phyloP scores from a whole-genome alignment of 805 yeast species.

The Starmerella vaccinii region DNA sequence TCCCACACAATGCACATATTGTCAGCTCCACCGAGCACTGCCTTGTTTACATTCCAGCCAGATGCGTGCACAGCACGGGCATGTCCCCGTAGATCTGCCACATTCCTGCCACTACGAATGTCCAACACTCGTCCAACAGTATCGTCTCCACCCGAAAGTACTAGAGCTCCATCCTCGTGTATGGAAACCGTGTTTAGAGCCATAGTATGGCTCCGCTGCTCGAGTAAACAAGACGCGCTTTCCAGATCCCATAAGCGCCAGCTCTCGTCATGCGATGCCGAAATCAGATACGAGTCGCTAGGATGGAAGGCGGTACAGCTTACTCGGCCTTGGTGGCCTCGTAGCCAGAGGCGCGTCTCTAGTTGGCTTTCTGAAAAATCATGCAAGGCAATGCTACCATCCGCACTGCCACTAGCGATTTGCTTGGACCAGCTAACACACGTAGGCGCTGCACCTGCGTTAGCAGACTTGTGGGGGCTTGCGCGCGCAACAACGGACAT shows the following conservation, averaged over 20 bases:
- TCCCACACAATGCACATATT: constrained; percentile 80
- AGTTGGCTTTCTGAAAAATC: neutral
- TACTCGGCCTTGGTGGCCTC: constrained; percentile 26
- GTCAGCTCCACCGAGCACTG: constrained; percentile 81
- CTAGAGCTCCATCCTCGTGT: constrained; percentile 57
- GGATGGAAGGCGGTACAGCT: constrained; percentile 60
- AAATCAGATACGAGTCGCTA: constrained; percentile 42
- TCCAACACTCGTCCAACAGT: constrained; percentile 74
- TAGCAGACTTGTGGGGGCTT: neutral
- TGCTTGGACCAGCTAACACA: neutral
- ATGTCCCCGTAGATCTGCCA: constrained; percentile 56
- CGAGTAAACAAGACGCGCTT: constrained; percentile 40
- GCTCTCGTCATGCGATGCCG: constrained; percentile 74
- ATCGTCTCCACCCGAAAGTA: constrained; percentile 72
- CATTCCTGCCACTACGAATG: constrained; percentile 60
- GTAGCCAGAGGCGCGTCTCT: neutral
- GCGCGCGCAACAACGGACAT: neutral
- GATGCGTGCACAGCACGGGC: constrained; percentile 56
- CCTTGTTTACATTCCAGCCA: constrained; percentile 53
- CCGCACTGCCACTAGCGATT: constrained; percentile 4
- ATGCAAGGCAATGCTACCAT: constrained; percentile 4
- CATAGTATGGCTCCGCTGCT: constrained; percentile 80
- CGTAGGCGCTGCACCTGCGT: constrained; percentile 35
- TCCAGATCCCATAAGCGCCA: constrained; percentile 80
- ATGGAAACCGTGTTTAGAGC: constrained; percentile 53